These are phyloP conservation scores for Solanum gracilifrons DNA, from an alignment of 257 asterid species.

Conservation along the genomic window DNA sequence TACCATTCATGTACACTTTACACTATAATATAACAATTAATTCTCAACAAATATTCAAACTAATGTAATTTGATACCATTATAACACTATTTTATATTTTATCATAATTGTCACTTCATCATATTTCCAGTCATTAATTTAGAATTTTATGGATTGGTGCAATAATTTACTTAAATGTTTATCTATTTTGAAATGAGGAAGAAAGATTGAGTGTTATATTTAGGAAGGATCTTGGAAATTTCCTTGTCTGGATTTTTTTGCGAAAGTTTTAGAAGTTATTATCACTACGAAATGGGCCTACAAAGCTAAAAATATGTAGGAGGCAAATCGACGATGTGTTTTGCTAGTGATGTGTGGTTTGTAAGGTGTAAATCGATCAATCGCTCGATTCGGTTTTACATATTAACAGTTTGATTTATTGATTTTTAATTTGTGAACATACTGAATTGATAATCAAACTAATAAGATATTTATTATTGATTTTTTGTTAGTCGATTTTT, in stretches of 20 bases:
- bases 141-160: background rate
- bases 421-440: too few relatives aligned
- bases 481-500: too few relatives aligned
- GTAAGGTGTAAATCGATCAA: background rate
- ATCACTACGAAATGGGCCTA: background rate
- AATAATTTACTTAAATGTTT: background rate
- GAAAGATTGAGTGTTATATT: background rate
- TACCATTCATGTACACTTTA: background rate
- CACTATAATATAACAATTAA: background rate
- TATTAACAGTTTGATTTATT: too few relatives aligned
- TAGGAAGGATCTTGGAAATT: background rate
- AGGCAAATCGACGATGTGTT: background rate
- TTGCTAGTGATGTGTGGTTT: background rate
- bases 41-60: background rate
- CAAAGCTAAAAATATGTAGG: background rate
- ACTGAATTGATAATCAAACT: accelerated
- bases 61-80: background rate
- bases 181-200: background rate
- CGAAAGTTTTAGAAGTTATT: background rate
- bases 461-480: too few relatives aligned
- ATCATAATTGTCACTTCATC: background rate
- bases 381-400: accelerated
- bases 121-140: background rate
- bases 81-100: background rate
- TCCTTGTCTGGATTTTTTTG: background rate